Evolutionary conservation across 495 filamentous ascomycete species (phyloP), one percentile per base, ranked within the genome.

Genomic region (Podospora didyma): DNA sequence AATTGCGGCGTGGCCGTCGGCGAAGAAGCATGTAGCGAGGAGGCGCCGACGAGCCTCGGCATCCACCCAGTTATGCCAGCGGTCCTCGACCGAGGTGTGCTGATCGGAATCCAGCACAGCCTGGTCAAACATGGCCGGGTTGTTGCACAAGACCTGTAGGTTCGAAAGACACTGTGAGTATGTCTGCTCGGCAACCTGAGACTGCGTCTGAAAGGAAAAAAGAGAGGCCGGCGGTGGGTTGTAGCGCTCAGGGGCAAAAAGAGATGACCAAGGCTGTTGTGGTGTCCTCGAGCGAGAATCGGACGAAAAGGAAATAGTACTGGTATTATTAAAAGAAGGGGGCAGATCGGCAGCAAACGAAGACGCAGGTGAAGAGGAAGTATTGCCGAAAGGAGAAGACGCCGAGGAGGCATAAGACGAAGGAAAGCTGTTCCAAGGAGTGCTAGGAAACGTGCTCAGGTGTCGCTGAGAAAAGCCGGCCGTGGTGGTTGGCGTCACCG

Each of bases 61-160:
- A 41, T 75, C 64, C 39, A 80, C 58, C 79, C 79, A 83, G 63
- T 62, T 61, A 3, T 59, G 66, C 80, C 80, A 83, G 44, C 68
- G 64, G 45, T 67, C 62, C 9, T 72, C 58, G 46, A 62, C 42
- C n/a, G 59, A 59, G n/a, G 62, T 44, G 49, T 68, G 65, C 21
- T 63, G 54, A 49, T 70, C 65, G 45, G 60, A 57, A 47, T 54
- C 54, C 42, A 62, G 57, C 57, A 66, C 44, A 19, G 60, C 51
- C 17, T 63, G 55, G 34, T 69, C 60, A 49, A 68, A 50, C 51
- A 57, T 50, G 46, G 55, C 56, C 23, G 68, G 44, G 52, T 68
- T 65, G 37, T 64, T 57, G 53, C 64, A 64, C 62, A 67, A 61
- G 56, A 67, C 68, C 75, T 73, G 74, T 70, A 68, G 45, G 64